These are phyloP conservation scores for Epithemia pelagica DNA, from an alignment of 108 stramenopile genomes.

Conservation along the genomic window DNA sequence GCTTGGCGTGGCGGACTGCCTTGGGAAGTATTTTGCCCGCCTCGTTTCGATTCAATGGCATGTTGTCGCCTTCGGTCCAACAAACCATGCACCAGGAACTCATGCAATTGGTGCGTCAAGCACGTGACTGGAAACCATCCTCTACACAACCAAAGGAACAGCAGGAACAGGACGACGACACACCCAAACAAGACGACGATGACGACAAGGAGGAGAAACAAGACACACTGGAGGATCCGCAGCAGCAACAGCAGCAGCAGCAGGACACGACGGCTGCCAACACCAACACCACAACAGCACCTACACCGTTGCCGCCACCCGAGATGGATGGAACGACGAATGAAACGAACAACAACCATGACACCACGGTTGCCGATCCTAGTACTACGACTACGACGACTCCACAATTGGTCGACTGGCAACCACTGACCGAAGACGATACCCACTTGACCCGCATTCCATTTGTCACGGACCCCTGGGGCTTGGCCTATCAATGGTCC, in stretches of 20 bases:
- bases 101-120: conserved; percentile 45
- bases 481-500: conserved; percentile 64
- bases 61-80: conserved; percentile 49
- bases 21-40: conserved; percentile 55
- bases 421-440: conserved; percentile 2
- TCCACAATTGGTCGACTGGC: too few relatives aligned
- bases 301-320: too few relatives aligned
- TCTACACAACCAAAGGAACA: too few relatives aligned
- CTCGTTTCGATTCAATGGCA: conserved; percentile 71
- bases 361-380: conserved; percentile 8
- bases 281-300: too few relatives aligned
- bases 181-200: too few relatives aligned
- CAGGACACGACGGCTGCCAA: too few relatives aligned
- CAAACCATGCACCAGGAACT: conserved; percentile 48
- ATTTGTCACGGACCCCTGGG: conserved; percentile 62
- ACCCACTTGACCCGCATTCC: conserved; percentile 53
- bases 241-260: conserved; percentile 36
- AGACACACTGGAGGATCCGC: conserved; percentile 52
- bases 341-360: conserved; percentile 11
- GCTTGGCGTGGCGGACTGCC: conserved; percentile 47
- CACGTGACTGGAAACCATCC: too few relatives aligned
- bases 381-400: conserved; percentile 13
- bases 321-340: too few relatives aligned
- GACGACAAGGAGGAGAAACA: too few relatives aligned
- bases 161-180: too few relatives aligned